Conservation (phyloP, 352 stramenopile genomes). For the Blastocystis sp. region DNA sequence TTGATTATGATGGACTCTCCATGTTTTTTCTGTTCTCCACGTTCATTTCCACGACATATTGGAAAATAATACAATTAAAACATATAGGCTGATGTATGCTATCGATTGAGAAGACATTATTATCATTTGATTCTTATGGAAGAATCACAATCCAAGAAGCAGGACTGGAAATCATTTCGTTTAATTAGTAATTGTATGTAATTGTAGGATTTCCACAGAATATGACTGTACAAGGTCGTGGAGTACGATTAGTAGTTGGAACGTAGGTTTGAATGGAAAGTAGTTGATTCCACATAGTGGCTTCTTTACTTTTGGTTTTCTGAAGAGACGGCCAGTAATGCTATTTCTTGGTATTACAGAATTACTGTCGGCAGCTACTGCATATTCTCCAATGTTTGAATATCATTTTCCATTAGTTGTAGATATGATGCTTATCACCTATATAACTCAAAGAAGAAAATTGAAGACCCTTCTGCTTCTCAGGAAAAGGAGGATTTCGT, state of each 20-base stretch:
- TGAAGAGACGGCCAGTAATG: background rate
- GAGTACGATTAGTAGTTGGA: constrained; percentile 6
- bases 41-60: too few species aligned
- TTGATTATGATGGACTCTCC: too few species aligned
- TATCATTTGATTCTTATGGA: background rate
- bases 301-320: constrained; percentile 51
- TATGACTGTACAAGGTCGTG: background rate
- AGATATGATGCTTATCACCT: constrained; percentile 37
- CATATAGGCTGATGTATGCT: background rate
- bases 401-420: background rate
- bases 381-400: background rate
- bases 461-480: background rate
- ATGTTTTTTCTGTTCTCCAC: too few species aligned
- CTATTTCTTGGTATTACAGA: constrained; percentile 27
- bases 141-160: background rate
- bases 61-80: too few species aligned
- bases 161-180: constrained; percentile 11
- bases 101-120: background rate
- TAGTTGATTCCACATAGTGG: background rate
- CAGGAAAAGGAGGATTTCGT: background rate
- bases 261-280: background rate
- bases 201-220: constrained; percentile 36
- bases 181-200: background rate
- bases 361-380: background rate
- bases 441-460: background rate